Evolutionary conservation across 768 basidiomycete species (phyloP).

Genomic region (Sarcomyxa edulis): DNA sequence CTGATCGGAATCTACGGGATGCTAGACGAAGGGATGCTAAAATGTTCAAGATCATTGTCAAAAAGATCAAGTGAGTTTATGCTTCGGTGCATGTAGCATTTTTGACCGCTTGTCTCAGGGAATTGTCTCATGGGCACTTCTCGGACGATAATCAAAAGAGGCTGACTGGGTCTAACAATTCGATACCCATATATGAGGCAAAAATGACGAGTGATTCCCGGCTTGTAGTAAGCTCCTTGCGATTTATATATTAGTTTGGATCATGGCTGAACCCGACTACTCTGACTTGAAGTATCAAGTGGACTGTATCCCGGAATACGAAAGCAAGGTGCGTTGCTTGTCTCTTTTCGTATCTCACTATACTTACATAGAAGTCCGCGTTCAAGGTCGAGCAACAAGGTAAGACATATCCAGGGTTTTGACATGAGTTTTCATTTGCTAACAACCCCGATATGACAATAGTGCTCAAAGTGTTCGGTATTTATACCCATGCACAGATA

Average conservation of each 20-base stretch:
- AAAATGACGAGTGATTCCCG: constrained; percentile 54
- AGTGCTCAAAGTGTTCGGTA: constrained; percentile 32
- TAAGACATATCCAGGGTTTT: too few relatives aligned
- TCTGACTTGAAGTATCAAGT: constrained; percentile 37
- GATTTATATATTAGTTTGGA: too few relatives aligned
- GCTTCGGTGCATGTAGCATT: background rate
- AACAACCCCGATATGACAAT: too few relatives aligned
- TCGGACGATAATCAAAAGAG: constrained; percentile 65
- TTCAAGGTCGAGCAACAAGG: constrained; percentile 26
- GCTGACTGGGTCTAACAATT: constrained; percentile 35
- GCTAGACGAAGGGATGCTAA: constrained; percentile 37
- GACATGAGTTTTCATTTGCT: too few relatives aligned
- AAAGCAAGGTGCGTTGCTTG: constrained; percentile 16
- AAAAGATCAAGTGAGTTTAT: constrained; percentile 60
- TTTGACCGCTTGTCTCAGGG: constrained; percentile 29
- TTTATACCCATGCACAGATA: constrained; percentile 34
- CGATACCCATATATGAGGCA: constrained; percentile 62
- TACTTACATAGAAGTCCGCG: background rate
- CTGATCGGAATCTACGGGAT: constrained; percentile 44
- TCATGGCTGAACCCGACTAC: background rate
- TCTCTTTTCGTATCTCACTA: constrained; percentile 1
- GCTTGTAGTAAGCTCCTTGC: constrained; percentile 35
- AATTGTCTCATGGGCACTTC: constrained; percentile 66
- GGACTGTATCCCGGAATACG: constrained; percentile 37
- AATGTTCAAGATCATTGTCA: constrained; percentile 49